Conservation (phyloP, 257 asterid species). For the Catharanthus roseus region DNA sequence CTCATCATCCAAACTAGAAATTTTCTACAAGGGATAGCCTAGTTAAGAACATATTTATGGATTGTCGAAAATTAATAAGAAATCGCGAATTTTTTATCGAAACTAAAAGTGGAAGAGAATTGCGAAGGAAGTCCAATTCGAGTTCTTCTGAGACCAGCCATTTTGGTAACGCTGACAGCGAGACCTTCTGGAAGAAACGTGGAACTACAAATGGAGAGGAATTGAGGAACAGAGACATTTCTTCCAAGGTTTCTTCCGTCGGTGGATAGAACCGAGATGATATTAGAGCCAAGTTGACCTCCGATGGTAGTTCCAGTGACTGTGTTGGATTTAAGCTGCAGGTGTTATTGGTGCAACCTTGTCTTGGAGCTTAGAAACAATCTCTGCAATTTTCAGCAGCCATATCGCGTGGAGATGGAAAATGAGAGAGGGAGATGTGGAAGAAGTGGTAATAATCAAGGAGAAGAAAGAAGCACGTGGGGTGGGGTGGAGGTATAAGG, state of each 20-base stretch:
- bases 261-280: constrained; percentile 22
- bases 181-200: neutral
- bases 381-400: neutral
- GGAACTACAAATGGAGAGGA: constrained; percentile 1
- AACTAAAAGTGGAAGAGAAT: constrained; percentile 12
- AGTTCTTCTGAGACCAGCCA: constrained; percentile 13
- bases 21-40: too few relatives aligned
- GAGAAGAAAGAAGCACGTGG: too few relatives aligned
- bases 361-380: neutral
- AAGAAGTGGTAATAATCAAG: too few relatives aligned
- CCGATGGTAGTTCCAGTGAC: neutral
- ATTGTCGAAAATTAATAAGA: too few relatives aligned
- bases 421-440: too few relatives aligned
- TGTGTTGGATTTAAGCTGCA: constrained; percentile 7
- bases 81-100: neutral
- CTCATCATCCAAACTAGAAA: too few relatives aligned
- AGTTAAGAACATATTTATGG: too few relatives aligned
- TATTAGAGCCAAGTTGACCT: constrained; percentile 8
- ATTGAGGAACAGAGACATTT: constrained; percentile 6
- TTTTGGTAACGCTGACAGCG: neutral
- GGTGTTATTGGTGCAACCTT: constrained; percentile 11
- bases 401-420: too few relatives aligned
- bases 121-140: constrained; percentile 6
- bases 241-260: constrained; percentile 25
- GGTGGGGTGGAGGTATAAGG: too few relatives aligned